phyloP scores from a whole-genome alignment of 345 rosid species.

The Nasturtium officinale region DNA sequence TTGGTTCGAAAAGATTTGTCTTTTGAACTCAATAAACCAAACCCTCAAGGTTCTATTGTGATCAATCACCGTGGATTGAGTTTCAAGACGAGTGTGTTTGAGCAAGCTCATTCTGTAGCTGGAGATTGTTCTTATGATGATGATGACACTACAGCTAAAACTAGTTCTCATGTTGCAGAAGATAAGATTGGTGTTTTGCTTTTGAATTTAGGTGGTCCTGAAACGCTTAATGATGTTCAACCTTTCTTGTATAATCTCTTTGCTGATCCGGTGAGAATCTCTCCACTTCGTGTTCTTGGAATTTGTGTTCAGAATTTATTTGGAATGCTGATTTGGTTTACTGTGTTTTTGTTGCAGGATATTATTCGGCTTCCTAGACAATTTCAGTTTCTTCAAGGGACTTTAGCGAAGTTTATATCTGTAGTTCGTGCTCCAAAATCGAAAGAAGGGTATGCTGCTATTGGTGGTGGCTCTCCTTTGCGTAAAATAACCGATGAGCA shows the following conservation, averaged over 20 bases:
- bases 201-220: slow-evolving; percentile 89
- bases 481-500: slow-evolving; percentile 87
- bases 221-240: slow-evolving; percentile 80
- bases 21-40: slow-evolving; percentile 13
- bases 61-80: slow-evolving; percentile 22
- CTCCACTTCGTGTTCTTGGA: neutral
- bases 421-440: slow-evolving; percentile 84
- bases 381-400: slow-evolving; percentile 79
- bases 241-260: slow-evolving; percentile 86
- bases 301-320: neutral
- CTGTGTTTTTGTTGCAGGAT: slow-evolving; percentile 54
- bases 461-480: slow-evolving; percentile 94
- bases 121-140: slow-evolving; percentile 45
- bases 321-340: neutral
- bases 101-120: slow-evolving; percentile 47
- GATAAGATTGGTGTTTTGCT: slow-evolving; percentile 83
- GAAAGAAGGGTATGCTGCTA: slow-evolving; percentile 96
- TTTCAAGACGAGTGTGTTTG: slow-evolving; percentile 46
- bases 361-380: slow-evolving; percentile 85
- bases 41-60: slow-evolving; percentile 27
- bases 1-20: slow-evolving; percentile 36
- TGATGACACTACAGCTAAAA: slow-evolving; percentile 37
- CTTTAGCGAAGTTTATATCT: slow-evolving; percentile 81
- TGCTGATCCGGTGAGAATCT: slow-evolving; percentile 83
- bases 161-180: slow-evolving; percentile 47